Evolutionary conservation across 352 stramenopile genomes (phyloP).

Genomic region (Globisporangium polare): DNA sequence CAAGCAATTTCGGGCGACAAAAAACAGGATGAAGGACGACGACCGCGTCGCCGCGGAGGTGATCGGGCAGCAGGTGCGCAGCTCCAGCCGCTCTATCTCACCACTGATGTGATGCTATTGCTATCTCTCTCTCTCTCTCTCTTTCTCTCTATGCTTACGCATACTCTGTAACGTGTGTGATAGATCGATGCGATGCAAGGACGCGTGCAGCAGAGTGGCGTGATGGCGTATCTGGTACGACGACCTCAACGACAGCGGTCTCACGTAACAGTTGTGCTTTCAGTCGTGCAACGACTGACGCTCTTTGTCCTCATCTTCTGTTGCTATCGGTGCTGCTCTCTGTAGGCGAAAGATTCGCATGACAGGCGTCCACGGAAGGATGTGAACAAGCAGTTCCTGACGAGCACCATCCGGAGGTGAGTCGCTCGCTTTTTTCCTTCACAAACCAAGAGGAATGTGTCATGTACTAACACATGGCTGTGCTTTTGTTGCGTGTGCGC

Average conservation of each 20-base stretch:
- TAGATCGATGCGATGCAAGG: conserved; percentile 33
- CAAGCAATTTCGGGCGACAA: too few relatives aligned
- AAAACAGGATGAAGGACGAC: conserved; percentile 4
- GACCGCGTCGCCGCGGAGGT: not conserved
- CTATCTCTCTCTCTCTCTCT: not conserved
- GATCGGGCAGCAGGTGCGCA: conserved; percentile 7
- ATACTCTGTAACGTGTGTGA: not conserved
- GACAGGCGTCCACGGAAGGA: conserved; percentile 31
- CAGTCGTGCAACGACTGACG: not conserved
- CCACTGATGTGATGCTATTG: not conserved
- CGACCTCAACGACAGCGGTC: not conserved
- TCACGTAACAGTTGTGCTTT: not conserved
- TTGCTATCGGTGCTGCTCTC: not conserved
- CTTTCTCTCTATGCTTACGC: not conserved
- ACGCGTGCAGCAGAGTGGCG: conserved; percentile 32
- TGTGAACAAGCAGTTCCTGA: conserved; percentile 67
- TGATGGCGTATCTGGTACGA: conserved; percentile 51
- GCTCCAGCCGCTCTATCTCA: not conserved
- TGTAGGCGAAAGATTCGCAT: conserved; percentile 20
- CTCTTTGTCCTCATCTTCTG: not conserved
- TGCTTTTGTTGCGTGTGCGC: not conserved
- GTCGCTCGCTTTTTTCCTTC: not conserved
- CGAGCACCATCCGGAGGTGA: conserved; percentile 60
- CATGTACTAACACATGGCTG: too few relatives aligned
- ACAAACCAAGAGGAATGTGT: too few relatives aligned